These are phyloP conservation scores for Xylaria bambusicola DNA, from an alignment of 495 filamentous ascomycete species.

Conservation along the genomic window DNA sequence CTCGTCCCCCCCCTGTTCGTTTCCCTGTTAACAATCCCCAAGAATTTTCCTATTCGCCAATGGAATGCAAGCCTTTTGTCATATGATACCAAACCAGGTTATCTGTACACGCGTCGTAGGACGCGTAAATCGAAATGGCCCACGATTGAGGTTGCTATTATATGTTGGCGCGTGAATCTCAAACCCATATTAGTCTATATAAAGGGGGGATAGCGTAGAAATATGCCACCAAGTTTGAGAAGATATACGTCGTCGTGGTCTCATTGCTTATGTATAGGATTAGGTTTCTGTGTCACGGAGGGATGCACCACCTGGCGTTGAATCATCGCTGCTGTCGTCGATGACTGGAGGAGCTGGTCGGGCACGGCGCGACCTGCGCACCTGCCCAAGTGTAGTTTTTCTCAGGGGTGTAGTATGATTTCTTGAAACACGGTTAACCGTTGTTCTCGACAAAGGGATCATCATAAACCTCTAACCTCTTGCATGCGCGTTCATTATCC, in stretches of 20 bases:
- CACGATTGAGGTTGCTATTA: neutral
- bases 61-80: constrained; percentile 11
- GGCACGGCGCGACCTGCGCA: constrained; percentile 6
- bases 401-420: neutral
- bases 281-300: neutral
- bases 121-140: constrained; percentile 6
- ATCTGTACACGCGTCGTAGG: neutral
- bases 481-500: constrained; percentile 43
- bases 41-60: constrained; percentile 7
- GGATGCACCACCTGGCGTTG: constrained; percentile 13
- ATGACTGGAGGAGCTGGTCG: neutral
- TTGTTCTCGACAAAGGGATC: constrained; percentile 31
- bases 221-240: neutral
- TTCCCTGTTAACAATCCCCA: constrained; percentile 13
- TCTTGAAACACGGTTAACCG: constrained; percentile 18
- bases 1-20: constrained; percentile 8
- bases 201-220: neutral
- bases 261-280: neutral
- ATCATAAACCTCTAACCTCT: constrained; percentile 48
- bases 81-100: constrained; percentile 3
- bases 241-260: neutral
- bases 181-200: neutral
- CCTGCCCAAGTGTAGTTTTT: constrained; percentile 13
- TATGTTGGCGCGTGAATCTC: neutral
- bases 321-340: constrained; percentile 21